Evolutionary conservation across 306 rosid genomes (phyloP), one percentile per base, ranked within the genome.

Genomic region (Cucumis melo): DNA sequence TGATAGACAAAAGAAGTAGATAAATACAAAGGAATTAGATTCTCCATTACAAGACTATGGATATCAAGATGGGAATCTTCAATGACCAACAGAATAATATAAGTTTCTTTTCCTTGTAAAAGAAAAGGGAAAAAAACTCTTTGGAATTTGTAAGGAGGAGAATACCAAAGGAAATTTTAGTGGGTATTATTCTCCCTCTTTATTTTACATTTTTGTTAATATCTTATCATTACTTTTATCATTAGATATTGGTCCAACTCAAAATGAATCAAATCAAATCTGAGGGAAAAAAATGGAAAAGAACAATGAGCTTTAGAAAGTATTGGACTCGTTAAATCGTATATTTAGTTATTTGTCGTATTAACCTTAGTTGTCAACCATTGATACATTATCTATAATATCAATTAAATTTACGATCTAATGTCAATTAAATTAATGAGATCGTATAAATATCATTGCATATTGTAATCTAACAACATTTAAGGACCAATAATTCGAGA

Each of bases 101-200:
- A 12, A 2, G 29, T 46, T 12, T 46, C 10, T 10, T 46, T 46
- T 27, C 29, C 29, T 3, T 27, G 2, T 27, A 27, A 27, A 27
- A 27, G 3, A 8, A 42, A 8, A 42, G 10, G 12, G 5, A 27
- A 27, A 27, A 27, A 27, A 27, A 27, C 29, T 27, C 29, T 27
- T 27, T 27, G 29, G 29, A 27, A 27, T 27, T 27, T 27, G 29
- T 1, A 27, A 39, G 53, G 42, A 66, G 6, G 23, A 65, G 51
- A 65, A 65, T 65, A 39, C 39, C 19, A 66, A 66, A 41, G 73
- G 34, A 19, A 41, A 66, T 1, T 39, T 66, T 66, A 19, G 72
- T 66, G 73, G 73, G 73, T 66, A 41, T 66, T 66, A 34, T 66
- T 66, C 72, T 64, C n/a, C n/a, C 29, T 41, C 53, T 41, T 20